Evolutionary conservation across 306 rosid genomes (phyloP).

Genomic region (Echinosophora koreensis): DNA sequence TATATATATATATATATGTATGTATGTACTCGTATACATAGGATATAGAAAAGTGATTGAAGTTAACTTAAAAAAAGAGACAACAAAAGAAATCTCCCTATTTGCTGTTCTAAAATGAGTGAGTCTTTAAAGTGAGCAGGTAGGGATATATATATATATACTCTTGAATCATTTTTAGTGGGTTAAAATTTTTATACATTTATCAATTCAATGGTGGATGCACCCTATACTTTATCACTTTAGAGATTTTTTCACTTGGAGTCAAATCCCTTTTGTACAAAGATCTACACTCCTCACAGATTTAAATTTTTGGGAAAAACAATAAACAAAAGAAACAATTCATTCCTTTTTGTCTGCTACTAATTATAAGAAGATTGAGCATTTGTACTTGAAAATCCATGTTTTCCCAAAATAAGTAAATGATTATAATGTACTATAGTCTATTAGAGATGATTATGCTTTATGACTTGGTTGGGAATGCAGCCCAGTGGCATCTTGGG

Average conservation of each 20-base stretch:
- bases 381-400: constrained; percentile 3
- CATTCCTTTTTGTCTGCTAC: not conserved
- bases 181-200: too few species aligned
- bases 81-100: constrained; percentile 2
- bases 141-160: too few species aligned
- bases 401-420: not conserved
- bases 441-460: constrained; percentile 5
- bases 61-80: not conserved
- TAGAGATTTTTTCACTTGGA: too few species aligned
- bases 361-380: not conserved
- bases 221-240: too few species aligned
- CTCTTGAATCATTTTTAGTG: too few species aligned
- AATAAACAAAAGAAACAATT: not conserved
- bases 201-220: too few species aligned
- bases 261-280: not conserved
- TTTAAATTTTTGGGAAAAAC: not conserved
- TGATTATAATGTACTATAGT: not conserved
- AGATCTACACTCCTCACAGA: not conserved
- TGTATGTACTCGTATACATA: not conserved
- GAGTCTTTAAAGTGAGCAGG: too few species aligned
- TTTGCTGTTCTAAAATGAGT: too few species aligned
- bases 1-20: too few species aligned
- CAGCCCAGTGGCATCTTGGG: not conserved
- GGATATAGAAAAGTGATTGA: not conserved
- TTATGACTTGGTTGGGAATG: constrained; percentile 11